phyloP scores from a whole-genome alignment of 1,139 yeast genomes.

The Geotrichum reessii region DNA sequence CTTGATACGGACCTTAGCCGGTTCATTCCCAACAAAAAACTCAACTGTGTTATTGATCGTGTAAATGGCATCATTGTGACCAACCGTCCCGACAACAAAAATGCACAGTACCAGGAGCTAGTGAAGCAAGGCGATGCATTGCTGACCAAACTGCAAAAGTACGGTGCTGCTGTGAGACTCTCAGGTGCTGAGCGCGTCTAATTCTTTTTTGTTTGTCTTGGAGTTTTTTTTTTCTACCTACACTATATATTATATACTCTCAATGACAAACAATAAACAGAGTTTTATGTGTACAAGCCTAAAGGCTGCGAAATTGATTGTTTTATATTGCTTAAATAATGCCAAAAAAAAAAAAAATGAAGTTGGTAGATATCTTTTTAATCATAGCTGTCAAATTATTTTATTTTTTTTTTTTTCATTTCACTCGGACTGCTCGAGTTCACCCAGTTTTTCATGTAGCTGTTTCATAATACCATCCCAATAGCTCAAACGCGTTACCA shows the following conservation, averaged over 20 bases:
- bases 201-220: background rate
- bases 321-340: background rate
- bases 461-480: constrained; percentile 77
- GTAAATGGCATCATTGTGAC: constrained; percentile 96
- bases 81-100: constrained; percentile 92
- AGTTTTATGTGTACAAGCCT: background rate
- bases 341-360: background rate
- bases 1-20: constrained; percentile 65
- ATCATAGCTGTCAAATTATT: background rate
- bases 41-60: constrained; percentile 92
- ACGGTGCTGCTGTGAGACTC: constrained; percentile 93
- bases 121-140: constrained; percentile 90
- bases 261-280: background rate
- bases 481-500: constrained; percentile 70
- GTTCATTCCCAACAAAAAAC: constrained; percentile 86
- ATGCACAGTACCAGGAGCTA: constrained; percentile 82
- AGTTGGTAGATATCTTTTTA: no score
- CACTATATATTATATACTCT: background rate
- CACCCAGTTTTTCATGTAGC: constrained; percentile 47
- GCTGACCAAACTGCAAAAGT: constrained; percentile 90
- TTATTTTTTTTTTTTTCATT: background rate
- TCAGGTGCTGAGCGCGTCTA: constrained; percentile 67
- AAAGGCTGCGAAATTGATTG: background rate
- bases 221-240: no score
- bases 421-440: background rate